These are phyloP conservation scores for Hymenoscyphus scutula DNA, from an alignment of 2,329 filamentous ascomycete species.

Conservation along the genomic window DNA sequence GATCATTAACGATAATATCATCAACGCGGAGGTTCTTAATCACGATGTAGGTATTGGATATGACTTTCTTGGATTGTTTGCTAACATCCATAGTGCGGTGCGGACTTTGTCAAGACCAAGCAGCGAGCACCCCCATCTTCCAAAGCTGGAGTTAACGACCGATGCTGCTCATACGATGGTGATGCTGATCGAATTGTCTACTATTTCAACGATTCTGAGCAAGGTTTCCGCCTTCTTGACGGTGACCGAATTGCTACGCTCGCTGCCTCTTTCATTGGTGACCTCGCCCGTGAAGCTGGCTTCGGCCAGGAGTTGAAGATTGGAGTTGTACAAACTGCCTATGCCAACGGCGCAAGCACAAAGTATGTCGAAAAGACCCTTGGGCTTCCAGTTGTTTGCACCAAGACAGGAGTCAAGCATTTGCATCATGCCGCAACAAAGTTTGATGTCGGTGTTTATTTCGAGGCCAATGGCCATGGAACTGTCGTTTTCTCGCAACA, in stretches of 20 bases:
- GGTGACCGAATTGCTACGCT: slow-evolving; percentile 96
- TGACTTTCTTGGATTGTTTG: slow-evolving; percentile 7
- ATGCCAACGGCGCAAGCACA: slow-evolving; percentile 94
- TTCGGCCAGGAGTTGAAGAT: slow-evolving; percentile 80
- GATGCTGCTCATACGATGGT: slow-evolving; percentile 89
- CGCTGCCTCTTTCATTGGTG: slow-evolving; percentile 87
- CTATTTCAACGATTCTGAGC: slow-evolving; percentile 83
- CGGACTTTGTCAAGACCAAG: slow-evolving; percentile 96
- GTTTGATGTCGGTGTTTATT: slow-evolving; percentile 96
- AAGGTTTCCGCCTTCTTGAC: slow-evolving; percentile 87
- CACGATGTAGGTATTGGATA: slow-evolving; percentile 61
- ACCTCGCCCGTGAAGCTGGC: slow-evolving; percentile 77
- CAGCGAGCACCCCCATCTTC: slow-evolving; percentile 84
- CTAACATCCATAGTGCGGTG: slow-evolving; percentile 66
- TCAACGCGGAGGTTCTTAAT: slow-evolving; percentile 86
- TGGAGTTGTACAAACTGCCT: slow-evolving; percentile 94
- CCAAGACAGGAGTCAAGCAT: slow-evolving; percentile 94
- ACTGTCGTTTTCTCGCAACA: slow-evolving; percentile 91
- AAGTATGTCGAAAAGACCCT: slow-evolving; percentile 87
- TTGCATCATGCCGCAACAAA: slow-evolving; percentile 94
- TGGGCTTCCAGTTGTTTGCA: slow-evolving; percentile 87
- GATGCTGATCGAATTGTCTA: slow-evolving; percentile 95
- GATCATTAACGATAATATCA: slow-evolving; percentile 88
- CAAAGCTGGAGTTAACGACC: slow-evolving; percentile 70
- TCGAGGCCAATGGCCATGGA: slow-evolving; percentile 97